Evolutionary conservation across 2,329 filamentous ascomycete species (phyloP), one percentile per base, ranked within the genome.

Genomic region (Fusarium tupiense): DNA sequence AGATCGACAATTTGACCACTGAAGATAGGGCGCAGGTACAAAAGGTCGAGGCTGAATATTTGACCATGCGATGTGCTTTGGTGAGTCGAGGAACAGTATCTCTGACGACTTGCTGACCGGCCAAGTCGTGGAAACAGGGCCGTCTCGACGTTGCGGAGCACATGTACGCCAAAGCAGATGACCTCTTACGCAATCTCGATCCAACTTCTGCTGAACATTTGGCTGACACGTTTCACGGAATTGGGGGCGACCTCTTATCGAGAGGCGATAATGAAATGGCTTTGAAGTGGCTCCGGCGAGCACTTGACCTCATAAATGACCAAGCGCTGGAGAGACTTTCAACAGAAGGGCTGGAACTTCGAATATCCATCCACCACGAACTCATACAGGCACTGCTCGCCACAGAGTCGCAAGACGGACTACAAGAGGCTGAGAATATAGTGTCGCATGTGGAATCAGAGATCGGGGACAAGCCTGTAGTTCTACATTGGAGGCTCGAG

Each of bases 61-160:
- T 91, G 46, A 87, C 91, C 9, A 81, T 94, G 67, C 88, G 93
- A 38, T 90, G 90, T 43, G 86, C 88, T 38, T 81, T 96, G 81
- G 94, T 94, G 82, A 81, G 86, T 57, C 43, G 70, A 38, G 61
- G 4, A 60, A 43, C 1, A n/a, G 24, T 3, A 22, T 26, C 8
- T 31, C 8, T 67, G 17, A 33, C 31, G 46, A 16, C 17, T 49
- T 37, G 31, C 78, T 82, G 57, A 80, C 59, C 5, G 17, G 6
- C 22, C 24, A 53, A 96, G 94, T 89, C 91, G 37, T 97, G 92
- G 91, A 90, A 91, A 76, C 91, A 95, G 78, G 86, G 89, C 46
- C 89, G 92, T 46, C 85, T 93, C 20, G 93, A 96, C 65, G 88
- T 95, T 54, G 93, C 94, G 35, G 94, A 97, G 62, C 90, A 94